A percentile compares a stretch with the other conserved stretches of the same genome.
These are phyloP conservation scores for Trematosphaeria pertusa DNA, from an alignment of 2,329 filamentous ascomycete species.

Conservation along the genomic window DNA sequence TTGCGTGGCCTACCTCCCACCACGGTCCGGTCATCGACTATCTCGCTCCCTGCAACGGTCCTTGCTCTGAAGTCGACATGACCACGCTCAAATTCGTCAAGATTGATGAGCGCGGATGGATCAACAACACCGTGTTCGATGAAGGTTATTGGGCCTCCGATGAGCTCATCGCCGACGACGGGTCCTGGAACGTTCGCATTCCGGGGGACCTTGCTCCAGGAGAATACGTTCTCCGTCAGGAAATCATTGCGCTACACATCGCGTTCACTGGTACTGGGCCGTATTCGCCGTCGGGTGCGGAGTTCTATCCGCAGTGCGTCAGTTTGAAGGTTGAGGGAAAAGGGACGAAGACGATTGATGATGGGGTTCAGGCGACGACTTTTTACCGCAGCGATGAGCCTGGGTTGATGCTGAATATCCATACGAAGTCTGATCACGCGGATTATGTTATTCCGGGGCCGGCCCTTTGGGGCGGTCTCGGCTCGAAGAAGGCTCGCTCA, in stretches of 20 bases:
- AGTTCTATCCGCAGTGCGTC: slow-evolving; percentile 59
- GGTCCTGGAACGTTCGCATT: slow-evolving; percentile 47
- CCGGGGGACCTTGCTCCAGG: slow-evolving; percentile 49
- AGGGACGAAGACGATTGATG: slow-evolving; percentile 42
- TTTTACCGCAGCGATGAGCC: slow-evolving; percentile 50
- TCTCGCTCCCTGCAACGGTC: slow-evolving; percentile 31
- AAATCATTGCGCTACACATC: slow-evolving; percentile 52
- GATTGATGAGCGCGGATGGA: slow-evolving; percentile 30
- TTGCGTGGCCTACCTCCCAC: slow-evolving; percentile 31
- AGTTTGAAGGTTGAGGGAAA: slow-evolving; percentile 54
- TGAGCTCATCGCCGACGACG: slow-evolving; percentile 46
- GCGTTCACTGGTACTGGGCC: slow-evolving; percentile 41
- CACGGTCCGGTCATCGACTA: slow-evolving; percentile 41
- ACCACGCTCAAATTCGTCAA: slow-evolving; percentile 36
- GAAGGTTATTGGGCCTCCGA: slow-evolving; percentile 46
- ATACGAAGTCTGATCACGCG: slow-evolving; percentile 22
- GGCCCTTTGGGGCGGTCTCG: slow-evolving; percentile 25
- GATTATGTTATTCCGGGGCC: slow-evolving; percentile 39
- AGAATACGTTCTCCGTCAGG: slow-evolving; percentile 50
- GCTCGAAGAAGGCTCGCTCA: neutral
- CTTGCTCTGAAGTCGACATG: slow-evolving; percentile 28
- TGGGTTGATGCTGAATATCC: slow-evolving; percentile 47
- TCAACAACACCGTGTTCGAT: slow-evolving; percentile 34
- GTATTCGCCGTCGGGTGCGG: slow-evolving; percentile 52
- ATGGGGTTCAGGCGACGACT: slow-evolving; percentile 43